Evolutionary conservation across 306 rosid genomes (phyloP), one percentile per base, ranked within the genome.

Genomic region (Adenanthera pavonina): DNA sequence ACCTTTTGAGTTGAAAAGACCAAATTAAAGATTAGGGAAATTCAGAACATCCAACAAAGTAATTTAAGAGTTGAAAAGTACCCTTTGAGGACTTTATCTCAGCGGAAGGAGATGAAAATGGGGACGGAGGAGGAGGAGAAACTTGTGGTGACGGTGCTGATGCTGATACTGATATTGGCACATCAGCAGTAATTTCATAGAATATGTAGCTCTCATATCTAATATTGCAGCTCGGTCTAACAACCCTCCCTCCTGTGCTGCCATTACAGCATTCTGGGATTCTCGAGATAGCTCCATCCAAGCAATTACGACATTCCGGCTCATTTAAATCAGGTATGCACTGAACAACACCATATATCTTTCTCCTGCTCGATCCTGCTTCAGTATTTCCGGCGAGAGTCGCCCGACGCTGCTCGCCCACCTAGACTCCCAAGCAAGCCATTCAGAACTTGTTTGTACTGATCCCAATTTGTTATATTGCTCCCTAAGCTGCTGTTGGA

Each of bases 301-400:
- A 62, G 77, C 92, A 89, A 6, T 14, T 12, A 3, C 4, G 17
- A 71, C 92, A 88, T 1, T 84, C 40, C 34, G 1, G 7, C 8
- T 2, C 2, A 1, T 78, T 60, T 41, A 88, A 56, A 56, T 89
- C 87, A 10, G 85, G 89, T 0, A 64, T 20, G 77, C 92, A 86
- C 80, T 88, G 92, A 30, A 49, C 82, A 38, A 49, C 57, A 41
- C 74, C 89, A 52, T 76, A 86, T 33, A 82, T 8, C 2, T 69
- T 52, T 73, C 49, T 46, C 13, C 48, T 34, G 41, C 35, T 48
- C 0, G 49, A 78, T 7, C 2, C 69, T 4, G 62, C 2, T 17
- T 75, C 81, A 8, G 46, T 43, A 43, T 72, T 69, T 0, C 65
- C 80, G 33, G 36, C 6, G 1, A 14, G 84, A 48, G 25, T 59